Base-by-base conservation (phyloP, 2,329 filamentous ascomycete species). In the Colletotrichum eremochloae region DNA sequence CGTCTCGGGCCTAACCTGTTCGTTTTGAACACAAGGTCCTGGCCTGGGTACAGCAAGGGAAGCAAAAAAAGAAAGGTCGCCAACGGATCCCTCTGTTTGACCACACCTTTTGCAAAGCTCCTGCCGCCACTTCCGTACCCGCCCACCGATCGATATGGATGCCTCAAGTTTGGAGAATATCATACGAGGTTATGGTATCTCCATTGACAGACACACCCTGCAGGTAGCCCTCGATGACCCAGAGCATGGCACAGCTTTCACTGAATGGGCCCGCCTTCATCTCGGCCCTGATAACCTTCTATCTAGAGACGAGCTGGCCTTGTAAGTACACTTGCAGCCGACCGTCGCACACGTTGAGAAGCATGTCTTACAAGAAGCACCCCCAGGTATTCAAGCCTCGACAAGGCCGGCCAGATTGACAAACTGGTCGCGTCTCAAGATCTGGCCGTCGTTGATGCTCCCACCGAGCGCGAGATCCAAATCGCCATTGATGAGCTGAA, bases 401-500 rank as follows among this genome's bases (percentile, higher is more conserved):
- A 86, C 75, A 83, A 82, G 72, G 83, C 80, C 44, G 88, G 88
- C 14, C 81, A 84, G 67, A 84, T 86, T 12, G 85, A 87, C 65
- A 79, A 79, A 72, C 80, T 90, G 36, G 82, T 82, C 5, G 82
- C 82, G 24, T 75, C 81, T 48, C 81, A 86, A 68, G 84, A 89
- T 74, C 75, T 87, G n/a, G 81, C 84, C 5, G 76, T 82, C 42
- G 80, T 87, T 44, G 86, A 86, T 66, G 85, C 87, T 6, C 80
- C 92, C 57, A 81, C 84, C 18, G 90, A 93, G 69, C 82, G 87
- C 36, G 90, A 93, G 63, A 83, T 94, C 67, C 84, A 84, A 65
- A 80, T 83, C 52, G 92, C 92, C 20, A 89, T 93, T 62, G 85
- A 87, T 3, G 88, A 92, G 65, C 83, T 94, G n/a, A 86, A 88